Conservation (phyloP, 768 basidiomycete species). For the Lenzites betulinus region DNA sequence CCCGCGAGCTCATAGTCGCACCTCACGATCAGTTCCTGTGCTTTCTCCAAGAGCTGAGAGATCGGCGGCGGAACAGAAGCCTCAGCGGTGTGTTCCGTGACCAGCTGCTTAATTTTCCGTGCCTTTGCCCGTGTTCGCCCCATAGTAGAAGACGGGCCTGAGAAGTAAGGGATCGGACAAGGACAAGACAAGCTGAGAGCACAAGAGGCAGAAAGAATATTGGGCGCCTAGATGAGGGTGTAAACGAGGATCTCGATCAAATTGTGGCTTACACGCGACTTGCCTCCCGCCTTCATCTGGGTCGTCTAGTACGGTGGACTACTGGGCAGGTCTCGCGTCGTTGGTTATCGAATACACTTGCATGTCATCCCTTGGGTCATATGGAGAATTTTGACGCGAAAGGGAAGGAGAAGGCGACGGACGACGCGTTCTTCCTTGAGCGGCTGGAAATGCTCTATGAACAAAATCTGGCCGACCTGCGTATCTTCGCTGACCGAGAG, state of each 20-base stretch:
- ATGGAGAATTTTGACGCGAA: conserved; percentile 19
- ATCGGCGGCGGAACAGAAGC: conserved; percentile 36
- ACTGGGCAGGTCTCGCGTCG: not conserved
- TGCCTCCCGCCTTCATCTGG: conserved; percentile 8
- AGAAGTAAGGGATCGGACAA: not conserved
- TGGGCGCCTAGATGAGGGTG: conserved; percentile 18
- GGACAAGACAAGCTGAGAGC: too few species aligned
- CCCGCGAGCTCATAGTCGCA: conserved; percentile 83
- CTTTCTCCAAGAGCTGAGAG: conserved; percentile 67
- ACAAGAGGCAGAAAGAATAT: conserved; percentile 6
- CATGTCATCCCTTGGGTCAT: not conserved
- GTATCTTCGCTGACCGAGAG: conserved; percentile 63
- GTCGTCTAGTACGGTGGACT: not conserved
- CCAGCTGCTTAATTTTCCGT: conserved; percentile 27
- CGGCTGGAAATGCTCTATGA: conserved; percentile 65
- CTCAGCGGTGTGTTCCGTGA: conserved; percentile 24
- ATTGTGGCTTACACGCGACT: conserved; percentile 1
- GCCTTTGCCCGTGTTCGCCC: conserved; percentile 36
- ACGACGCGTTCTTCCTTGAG: conserved; percentile 61
- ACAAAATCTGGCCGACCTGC: conserved; percentile 56
- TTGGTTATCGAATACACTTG: not conserved
- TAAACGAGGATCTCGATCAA: conserved; percentile 8
- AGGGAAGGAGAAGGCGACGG: conserved; percentile 32
- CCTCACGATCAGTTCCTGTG: conserved; percentile 78
- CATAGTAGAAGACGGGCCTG: conserved; percentile 24